These are phyloP conservation scores for Stachybotrys chlorohalonatus DNA, from an alignment of 2,329 filamentous ascomycete species.

Conservation along the genomic window DNA sequence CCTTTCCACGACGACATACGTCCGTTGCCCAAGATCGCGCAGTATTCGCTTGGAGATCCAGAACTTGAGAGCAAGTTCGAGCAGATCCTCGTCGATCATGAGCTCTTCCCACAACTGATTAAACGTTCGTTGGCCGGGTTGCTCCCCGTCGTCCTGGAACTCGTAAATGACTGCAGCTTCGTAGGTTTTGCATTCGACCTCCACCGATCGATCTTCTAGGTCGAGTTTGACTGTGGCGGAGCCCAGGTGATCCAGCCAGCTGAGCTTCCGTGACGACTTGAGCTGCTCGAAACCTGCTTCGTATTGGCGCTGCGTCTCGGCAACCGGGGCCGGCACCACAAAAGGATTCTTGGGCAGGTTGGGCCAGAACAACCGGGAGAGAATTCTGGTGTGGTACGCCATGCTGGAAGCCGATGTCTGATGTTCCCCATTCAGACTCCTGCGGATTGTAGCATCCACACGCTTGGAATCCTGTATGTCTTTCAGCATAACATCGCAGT, in stretches of 20 bases:
- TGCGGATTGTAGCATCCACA: slow-evolving; percentile 60
- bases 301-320: slow-evolving; percentile 58
- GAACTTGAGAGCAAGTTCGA: slow-evolving; percentile 58
- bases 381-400: slow-evolving; percentile 68
- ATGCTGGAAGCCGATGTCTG: slow-evolving; percentile 9
- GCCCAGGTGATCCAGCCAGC: slow-evolving; percentile 78
- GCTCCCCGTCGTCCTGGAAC: slow-evolving; percentile 48
- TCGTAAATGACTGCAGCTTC: slow-evolving; percentile 82
- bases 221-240: slow-evolving; percentile 74
- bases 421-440: slow-evolving; percentile 16
- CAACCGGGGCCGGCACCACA: slow-evolving; percentile 49
- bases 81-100: slow-evolving; percentile 65
- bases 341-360: slow-evolving; percentile 64
- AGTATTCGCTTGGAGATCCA: slow-evolving; percentile 65
- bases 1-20: slow-evolving; percentile 61
- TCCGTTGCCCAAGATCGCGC: slow-evolving; percentile 41
- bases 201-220: slow-evolving; percentile 68
- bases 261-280: slow-evolving; percentile 77
- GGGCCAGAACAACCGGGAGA: slow-evolving; percentile 93
- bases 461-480: slow-evolving; percentile 78
- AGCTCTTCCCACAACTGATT: slow-evolving; percentile 48
- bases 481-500: slow-evolving; percentile 94
- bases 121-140: slow-evolving; percentile 32
- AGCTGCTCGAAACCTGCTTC: slow-evolving; percentile 67
- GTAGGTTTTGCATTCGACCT: slow-evolving; percentile 68